These are phyloP conservation scores for Rosa chinensis DNA, from an alignment of 306 rosid species.

Conservation along the genomic window DNA sequence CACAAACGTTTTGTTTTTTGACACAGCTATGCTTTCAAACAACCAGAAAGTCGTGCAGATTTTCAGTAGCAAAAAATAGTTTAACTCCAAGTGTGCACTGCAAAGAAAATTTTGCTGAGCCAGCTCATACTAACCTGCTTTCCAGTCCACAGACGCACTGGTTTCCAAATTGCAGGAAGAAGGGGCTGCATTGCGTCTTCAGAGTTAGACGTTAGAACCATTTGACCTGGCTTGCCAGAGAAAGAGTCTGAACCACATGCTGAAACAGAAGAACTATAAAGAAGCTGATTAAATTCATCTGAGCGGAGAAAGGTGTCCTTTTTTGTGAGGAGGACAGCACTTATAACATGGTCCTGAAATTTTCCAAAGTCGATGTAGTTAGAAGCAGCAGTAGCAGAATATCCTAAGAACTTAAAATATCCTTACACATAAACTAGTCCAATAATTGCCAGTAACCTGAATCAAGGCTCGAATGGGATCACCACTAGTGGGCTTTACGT, in stretches of 20 bases:
- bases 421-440: neutral
- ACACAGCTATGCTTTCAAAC: neutral
- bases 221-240: constrained; percentile 51
- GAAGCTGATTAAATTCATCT: constrained; percentile 82
- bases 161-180: constrained; percentile 92
- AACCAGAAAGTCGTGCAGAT: neutral
- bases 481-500: constrained; percentile 96
- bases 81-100: constrained; percentile 4
- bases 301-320: constrained; percentile 69
- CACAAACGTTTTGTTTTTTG: neutral
- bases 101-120: neutral
- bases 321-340: constrained; percentile 90
- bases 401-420: neutral
- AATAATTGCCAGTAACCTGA: constrained; percentile 49
- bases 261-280: constrained; percentile 80
- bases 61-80: neutral
- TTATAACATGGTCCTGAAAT: constrained; percentile 83
- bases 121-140: constrained; percentile 63
- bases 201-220: constrained; percentile 47
- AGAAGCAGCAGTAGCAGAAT: neutral
- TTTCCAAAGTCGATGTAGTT: neutral
- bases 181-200: constrained; percentile 60
- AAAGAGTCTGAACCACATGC: constrained; percentile 37
- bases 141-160: constrained; percentile 90
- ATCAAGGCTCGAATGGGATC: constrained; percentile 92